Conservation (phyloP, 139 green algal species). For the Chlamydomonas applanata region DNA sequence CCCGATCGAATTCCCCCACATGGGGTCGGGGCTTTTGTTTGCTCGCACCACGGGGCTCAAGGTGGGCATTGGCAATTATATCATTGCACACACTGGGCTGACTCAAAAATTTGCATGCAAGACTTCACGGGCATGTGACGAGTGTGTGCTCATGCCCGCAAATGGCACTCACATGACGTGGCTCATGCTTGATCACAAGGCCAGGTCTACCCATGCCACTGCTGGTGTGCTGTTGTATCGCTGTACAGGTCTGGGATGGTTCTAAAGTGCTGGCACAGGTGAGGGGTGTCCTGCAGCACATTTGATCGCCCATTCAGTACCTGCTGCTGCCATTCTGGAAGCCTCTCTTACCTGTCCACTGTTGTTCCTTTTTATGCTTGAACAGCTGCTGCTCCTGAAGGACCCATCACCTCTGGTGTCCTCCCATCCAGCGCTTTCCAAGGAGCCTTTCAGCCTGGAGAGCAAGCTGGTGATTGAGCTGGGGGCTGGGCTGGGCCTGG, state of each 20-base stretch:
- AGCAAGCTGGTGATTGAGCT: conserved; percentile 18
- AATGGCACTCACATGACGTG: background rate
- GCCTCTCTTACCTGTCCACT: no score
- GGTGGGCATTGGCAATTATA: conserved; percentile 7
- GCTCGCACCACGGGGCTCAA: conserved; percentile 20
- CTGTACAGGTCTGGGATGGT: conserved; percentile 13
- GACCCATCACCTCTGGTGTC: no score
- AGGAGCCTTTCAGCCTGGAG: background rate
- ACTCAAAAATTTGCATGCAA: background rate
- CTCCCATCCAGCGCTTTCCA: no score
- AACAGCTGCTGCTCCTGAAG: no score
- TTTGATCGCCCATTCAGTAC: background rate
- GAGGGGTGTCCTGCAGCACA: background rate
- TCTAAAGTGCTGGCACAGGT: conserved; percentile 1
- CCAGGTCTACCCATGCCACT: no score
- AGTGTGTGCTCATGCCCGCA: background rate
- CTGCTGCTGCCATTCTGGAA: background rate
- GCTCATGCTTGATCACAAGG: background rate
- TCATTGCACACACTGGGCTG: background rate
- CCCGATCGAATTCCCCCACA: background rate
- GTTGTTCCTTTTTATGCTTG: no score
- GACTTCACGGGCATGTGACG: background rate
- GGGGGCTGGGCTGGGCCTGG: conserved; percentile 13
- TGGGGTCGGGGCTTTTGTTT: conserved; percentile 13
- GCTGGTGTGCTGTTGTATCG: no score